Evolutionary conservation across 768 basidiomycete genomes (phyloP), one percentile per base, ranked within the genome.

Genomic region (Macrolepiota albuminosa): DNA sequence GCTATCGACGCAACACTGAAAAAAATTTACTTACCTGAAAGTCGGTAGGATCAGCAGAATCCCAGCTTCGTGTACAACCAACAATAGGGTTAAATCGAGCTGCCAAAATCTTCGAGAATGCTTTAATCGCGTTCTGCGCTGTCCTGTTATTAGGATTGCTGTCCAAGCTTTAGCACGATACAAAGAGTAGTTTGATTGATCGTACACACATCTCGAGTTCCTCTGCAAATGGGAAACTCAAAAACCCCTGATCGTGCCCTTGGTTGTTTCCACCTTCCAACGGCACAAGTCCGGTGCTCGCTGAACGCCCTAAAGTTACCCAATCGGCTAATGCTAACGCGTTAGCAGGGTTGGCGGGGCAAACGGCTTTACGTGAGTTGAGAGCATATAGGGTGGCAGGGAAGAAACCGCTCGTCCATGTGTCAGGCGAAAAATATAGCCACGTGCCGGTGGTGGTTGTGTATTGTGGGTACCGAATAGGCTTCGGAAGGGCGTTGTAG

Each of bases 321-420:
- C 87, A 90, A 63, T 86, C 77, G 37, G 76, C 74, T n/a, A 66
- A 62, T 34, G 69, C 70, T 40, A 79, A 58, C 9, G 70, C 76
- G 46, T 79, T 78, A 2, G 68, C 68, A 0, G 70, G 54, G 5
- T 73, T 73, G 1, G 76, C 63, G 24, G 73, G 71, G 63, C 87
- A 89, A 4, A 86, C 69, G 26, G 66, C 62, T 56, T 77, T 72
- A 37, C 88, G 78, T 42, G 78, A 76, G 67, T 86, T 78, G 50
- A 89, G 71, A 14, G 82, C 85, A 63, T 89, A 89, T 24, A 79
- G 72, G 4, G 82, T 81, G 5, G 78, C 76, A 0, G 86, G 86
- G 69, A 88, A 84, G 75, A 89, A 89, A 1, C 86, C 86, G 3
- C 84, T 81, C 0, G 87, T 88, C 87, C 87, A 89, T 3, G 80